Percentiles rank a stretch among this genome's conserved stretches.
phyloP scores from a whole-genome alignment of 75 land plant genomes.

The Selaginella moellendorffii region DNA sequence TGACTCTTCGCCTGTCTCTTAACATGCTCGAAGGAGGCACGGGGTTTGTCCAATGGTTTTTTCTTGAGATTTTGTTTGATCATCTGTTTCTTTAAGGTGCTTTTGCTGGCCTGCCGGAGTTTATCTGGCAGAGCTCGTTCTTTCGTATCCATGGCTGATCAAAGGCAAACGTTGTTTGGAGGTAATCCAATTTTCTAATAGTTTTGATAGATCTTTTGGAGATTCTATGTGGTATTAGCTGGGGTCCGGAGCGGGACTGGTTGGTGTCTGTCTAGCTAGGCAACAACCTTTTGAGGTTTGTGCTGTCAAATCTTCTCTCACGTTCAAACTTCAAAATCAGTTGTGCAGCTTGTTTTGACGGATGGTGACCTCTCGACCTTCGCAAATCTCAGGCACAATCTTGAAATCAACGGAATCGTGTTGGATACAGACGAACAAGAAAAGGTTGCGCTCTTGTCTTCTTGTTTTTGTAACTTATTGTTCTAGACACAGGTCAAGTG shows the following conservation, averaged over 20 bases:
- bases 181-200: conserved; percentile 26
- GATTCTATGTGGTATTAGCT: conserved; percentile 25
- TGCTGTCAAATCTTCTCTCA: not conserved
- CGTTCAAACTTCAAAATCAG: not conserved
- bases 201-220: not conserved
- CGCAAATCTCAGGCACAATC: conserved; percentile 56
- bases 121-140: conserved; percentile 63
- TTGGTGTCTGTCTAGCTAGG: conserved; percentile 50
- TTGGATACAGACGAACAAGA: not conserved
- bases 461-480: not conserved
- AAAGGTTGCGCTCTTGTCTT: not conserved
- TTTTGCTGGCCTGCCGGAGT: conserved; percentile 78
- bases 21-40: conserved; percentile 87
- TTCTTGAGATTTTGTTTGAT: not conserved
- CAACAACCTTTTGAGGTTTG: conserved; percentile 61
- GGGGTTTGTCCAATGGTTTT: conserved; percentile 32
- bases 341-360: conserved; percentile 55
- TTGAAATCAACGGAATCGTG: conserved; percentile 31
- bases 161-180: conserved; percentile 50
- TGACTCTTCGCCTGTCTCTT: conserved; percentile 29
- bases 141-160: conserved; percentile 53
- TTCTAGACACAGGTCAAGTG: no score
- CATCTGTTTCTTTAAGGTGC: conserved; percentile 35
- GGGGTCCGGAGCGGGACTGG: conserved; percentile 85
- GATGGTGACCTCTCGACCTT: conserved; percentile 72